Conservation (phyloP, 768 basidiomycete species). For the Podaxis rugospora region DNA sequence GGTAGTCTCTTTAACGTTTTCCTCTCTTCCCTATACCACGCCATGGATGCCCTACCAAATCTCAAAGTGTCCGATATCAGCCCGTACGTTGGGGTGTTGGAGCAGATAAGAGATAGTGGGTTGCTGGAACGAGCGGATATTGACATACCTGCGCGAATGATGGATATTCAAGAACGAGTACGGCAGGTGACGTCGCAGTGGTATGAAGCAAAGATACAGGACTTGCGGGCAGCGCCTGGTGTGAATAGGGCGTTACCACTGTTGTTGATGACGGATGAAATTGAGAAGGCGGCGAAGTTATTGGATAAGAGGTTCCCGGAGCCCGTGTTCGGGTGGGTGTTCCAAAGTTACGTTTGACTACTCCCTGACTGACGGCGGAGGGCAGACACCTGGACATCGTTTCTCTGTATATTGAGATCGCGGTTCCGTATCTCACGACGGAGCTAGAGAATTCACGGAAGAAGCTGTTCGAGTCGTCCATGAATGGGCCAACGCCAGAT, state of each 20-base stretch:
- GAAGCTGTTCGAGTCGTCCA: constrained; percentile 74
- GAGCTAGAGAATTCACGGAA: constrained; percentile 71
- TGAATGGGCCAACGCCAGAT: constrained; percentile 84
- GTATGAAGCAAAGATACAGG: constrained; percentile 60
- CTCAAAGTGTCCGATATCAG: constrained; percentile 69
- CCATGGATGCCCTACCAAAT: constrained; percentile 71
- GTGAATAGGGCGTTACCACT: constrained; percentile 81
- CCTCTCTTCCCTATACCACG: constrained; percentile 78
- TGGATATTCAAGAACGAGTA: constrained; percentile 65
- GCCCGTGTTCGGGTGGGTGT: constrained; percentile 71
- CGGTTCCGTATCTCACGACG: constrained; percentile 58
- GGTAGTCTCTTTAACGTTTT: constrained; percentile 82
- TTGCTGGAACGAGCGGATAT: constrained; percentile 71
- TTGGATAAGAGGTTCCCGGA: constrained; percentile 86
- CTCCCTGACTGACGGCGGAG: constrained; percentile 2
- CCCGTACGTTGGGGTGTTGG: constrained; percentile 62
- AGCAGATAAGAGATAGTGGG: constrained; percentile 64
- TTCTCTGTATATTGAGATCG: constrained; percentile 64
- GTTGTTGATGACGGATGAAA: constrained; percentile 79
- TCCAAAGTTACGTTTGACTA: background rate
- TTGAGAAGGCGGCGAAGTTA: constrained; percentile 80
- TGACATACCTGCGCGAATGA: constrained; percentile 62
- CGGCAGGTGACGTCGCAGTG: constrained; percentile 53
- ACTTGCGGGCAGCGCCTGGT: constrained; percentile 64
- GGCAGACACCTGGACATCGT: constrained; percentile 70